These are phyloP conservation scores for Teunomyces atbi DNA, from an alignment of 805 yeast genomes.

Conservation along the genomic window DNA sequence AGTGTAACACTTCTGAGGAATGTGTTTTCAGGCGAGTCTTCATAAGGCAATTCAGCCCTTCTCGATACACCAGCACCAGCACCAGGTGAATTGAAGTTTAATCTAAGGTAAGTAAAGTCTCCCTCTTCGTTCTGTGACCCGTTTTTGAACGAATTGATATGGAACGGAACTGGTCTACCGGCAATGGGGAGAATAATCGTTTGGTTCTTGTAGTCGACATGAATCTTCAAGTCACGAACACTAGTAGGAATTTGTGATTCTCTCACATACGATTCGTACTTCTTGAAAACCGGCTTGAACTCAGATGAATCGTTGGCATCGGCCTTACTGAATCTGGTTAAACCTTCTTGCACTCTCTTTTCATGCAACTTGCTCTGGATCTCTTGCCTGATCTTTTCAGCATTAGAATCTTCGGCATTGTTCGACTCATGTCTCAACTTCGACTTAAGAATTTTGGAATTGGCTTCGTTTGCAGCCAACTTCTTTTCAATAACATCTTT, in stretches of 20 bases:
- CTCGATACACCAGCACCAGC: constrained; percentile 66
- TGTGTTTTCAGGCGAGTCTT: constrained; percentile 80
- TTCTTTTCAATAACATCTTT: constrained; percentile 34
- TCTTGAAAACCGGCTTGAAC: constrained; percentile 73
- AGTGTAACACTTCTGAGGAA: constrained; percentile 84
- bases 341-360: constrained; percentile 82
- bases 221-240: constrained; percentile 80
- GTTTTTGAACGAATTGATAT: constrained; percentile 87
- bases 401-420: constrained; percentile 64
- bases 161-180: constrained; percentile 98
- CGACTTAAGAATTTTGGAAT: constrained; percentile 71
- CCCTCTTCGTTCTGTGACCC: constrained; percentile 97
- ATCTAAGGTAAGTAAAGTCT: constrained; percentile 83
- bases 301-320: constrained; percentile 67
- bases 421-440: constrained; percentile 76
- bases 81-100: constrained; percentile 94
- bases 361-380: constrained; percentile 82
- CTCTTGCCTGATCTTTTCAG: constrained; percentile 76
- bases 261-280: constrained; percentile 90
- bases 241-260: constrained; percentile 87
- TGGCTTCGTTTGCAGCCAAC: constrained; percentile 30
- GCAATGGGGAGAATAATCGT: constrained; percentile 86
- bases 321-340: constrained; percentile 75
- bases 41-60: constrained; percentile 84
- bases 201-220: constrained; percentile 84